Conservation (phyloP, 2,329 filamentous ascomycete genomes). For the Neopestalotiopsis sp. region DNA sequence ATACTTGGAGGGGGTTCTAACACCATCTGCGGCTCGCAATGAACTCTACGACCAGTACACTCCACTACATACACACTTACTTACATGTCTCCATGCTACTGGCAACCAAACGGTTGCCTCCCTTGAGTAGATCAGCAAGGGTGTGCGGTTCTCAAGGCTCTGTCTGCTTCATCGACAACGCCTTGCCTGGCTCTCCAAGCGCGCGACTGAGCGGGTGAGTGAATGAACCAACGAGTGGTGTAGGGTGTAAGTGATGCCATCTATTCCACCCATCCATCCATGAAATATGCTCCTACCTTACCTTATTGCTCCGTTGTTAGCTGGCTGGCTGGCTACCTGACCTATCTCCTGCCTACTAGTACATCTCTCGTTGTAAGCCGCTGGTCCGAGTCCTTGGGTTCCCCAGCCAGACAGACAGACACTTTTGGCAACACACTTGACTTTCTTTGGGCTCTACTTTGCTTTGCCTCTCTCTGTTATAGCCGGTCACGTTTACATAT, state of each 20-base stretch:
- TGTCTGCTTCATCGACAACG: conserved; percentile 16
- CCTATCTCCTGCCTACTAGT: not conserved
- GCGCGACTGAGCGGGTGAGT: not conserved
- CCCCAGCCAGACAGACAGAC: not conserved
- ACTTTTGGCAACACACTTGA: conserved; percentile 28
- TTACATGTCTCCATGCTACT: not conserved
- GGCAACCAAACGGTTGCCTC: not conserved
- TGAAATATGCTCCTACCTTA: conserved; percentile 12
- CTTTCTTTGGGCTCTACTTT: conserved; percentile 30
- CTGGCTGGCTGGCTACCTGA: conserved; percentile 25
- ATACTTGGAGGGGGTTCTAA: conserved; percentile 22
- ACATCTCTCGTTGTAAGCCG: conserved; percentile 20
- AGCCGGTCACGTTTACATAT: conserved; percentile 38
- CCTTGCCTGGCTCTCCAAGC: not conserved
- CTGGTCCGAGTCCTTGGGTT: not conserved
- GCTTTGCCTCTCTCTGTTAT: conserved; percentile 26
- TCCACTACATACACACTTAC: not conserved
- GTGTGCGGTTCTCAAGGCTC: not conserved
- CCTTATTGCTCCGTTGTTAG: conserved; percentile 32
- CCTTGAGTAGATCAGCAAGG: conserved; percentile 13
- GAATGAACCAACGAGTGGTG: not conserved
- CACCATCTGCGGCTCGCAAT: conserved; percentile 23
- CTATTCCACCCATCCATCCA: not conserved
- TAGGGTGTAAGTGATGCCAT: not conserved
- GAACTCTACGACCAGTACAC: not conserved